Conservation (phyloP, 2,329 filamentous ascomycete species). For the Tolypocladium album region DNA sequence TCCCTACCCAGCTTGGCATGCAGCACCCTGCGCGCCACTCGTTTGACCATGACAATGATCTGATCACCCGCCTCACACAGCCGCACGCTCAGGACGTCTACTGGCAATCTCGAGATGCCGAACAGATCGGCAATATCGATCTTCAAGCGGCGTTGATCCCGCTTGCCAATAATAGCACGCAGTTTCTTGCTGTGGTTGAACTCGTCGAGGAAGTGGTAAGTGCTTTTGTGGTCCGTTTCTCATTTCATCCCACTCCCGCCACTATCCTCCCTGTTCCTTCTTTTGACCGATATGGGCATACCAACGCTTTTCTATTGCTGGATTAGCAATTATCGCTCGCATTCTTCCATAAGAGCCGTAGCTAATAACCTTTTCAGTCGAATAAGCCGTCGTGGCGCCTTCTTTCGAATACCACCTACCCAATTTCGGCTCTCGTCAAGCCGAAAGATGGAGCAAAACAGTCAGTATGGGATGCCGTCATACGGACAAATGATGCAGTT, state of each 20-base stretch:
- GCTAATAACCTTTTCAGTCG: neutral
- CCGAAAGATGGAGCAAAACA: neutral
- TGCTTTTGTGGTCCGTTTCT: neutral
- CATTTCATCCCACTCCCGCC: neutral
- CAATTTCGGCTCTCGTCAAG: neutral
- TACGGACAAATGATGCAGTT: neutral
- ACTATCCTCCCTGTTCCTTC: neutral
- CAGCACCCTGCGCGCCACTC: neutral
- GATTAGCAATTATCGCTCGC: neutral
- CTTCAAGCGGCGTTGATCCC: neutral
- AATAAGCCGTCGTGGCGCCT: neutral
- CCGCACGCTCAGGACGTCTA: neutral
- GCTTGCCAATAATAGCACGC: neutral
- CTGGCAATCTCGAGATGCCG: neutral
- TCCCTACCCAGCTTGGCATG: neutral
- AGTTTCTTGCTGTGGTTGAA: neutral
- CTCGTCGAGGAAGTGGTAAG: neutral
- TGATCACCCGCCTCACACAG: neutral
- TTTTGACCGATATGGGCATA: too few species aligned
- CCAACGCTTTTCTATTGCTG: neutral
- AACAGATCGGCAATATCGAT: neutral
- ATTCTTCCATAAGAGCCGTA: neutral
- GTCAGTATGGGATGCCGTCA: neutral
- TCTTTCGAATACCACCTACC: neutral
- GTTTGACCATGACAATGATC: neutral